A percentile compares a stretch with the other conserved stretches of the same genome.
Conservation (phyloP, 164 flowering plant species). For the Magnolia changhungtana region DNA sequence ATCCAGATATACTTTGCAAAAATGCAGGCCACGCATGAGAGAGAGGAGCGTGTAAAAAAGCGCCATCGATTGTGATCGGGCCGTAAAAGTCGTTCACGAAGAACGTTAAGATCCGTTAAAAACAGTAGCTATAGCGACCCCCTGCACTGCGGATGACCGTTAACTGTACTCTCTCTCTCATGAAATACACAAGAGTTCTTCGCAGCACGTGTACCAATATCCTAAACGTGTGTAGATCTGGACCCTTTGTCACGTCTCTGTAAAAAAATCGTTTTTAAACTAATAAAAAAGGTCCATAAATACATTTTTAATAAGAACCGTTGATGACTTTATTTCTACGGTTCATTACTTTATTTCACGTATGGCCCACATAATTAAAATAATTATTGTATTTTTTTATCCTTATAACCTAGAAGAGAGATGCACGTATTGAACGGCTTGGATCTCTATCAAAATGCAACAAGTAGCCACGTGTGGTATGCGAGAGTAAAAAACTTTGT, state of each 20-base stretch:
- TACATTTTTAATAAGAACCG: no score
- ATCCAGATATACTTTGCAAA: neutral
- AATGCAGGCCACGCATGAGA: neutral
- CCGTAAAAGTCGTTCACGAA: slow-evolving; percentile 36
- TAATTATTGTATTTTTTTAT: neutral
- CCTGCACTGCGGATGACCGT: neutral
- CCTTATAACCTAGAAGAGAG: neutral
- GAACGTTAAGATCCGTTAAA: slow-evolving; percentile 27
- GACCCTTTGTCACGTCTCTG: neutral
- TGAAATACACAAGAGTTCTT: neutral
- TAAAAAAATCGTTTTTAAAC: no score
- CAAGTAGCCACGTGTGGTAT: neutral
- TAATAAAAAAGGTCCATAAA: no score
- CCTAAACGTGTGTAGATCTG: neutral
- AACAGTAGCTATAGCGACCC: slow-evolving; percentile 8
- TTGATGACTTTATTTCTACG: no score
- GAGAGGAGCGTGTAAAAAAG: slow-evolving; percentile 2
- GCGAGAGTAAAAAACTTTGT: neutral
- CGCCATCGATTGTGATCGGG: slow-evolving; percentile 2
- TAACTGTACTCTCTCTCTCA: neutral
- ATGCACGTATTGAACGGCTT: neutral
- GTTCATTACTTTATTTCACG: neutral
- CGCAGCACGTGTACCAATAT: neutral
- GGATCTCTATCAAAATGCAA: neutral
- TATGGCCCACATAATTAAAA: neutral